These are phyloP conservation scores for Fusarium sp. DNA, from an alignment of 2,329 filamentous ascomycete genomes.

Conservation along the genomic window DNA sequence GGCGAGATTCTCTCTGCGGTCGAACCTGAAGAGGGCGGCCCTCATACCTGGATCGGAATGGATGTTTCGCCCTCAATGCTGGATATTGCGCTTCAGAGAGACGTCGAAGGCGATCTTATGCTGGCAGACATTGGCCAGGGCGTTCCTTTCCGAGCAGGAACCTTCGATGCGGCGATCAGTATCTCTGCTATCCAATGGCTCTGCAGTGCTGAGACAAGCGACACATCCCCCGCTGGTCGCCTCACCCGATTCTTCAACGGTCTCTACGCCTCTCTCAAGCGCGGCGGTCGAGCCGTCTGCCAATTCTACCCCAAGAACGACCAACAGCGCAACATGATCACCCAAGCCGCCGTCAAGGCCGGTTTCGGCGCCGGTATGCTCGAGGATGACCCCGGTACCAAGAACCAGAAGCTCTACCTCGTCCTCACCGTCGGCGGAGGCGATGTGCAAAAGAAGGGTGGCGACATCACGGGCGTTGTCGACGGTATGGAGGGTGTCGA, in stretches of 20 bases:
- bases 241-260: constrained; percentile 92
- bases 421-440: constrained; percentile 87
- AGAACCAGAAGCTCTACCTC: constrained; percentile 96
- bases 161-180: constrained; percentile 94
- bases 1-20: constrained; percentile 91
- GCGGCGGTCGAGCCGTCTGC: constrained; percentile 91
- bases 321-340: constrained; percentile 91
- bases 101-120: constrained; percentile 93
- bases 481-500: constrained; percentile 90
- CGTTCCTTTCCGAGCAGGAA: constrained; percentile 90
- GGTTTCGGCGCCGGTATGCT: constrained; percentile 95
- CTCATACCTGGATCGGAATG: constrained; percentile 97
- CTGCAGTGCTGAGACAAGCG: constrained; percentile 92
- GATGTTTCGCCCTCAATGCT: constrained; percentile 97
- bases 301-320: constrained; percentile 99
- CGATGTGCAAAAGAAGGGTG: constrained; percentile 63
- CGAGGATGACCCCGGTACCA: constrained; percentile 95
- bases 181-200: constrained; percentile 99
- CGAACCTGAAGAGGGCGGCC: constrained; percentile 77
- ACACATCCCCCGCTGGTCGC: constrained; percentile 83
- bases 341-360: constrained; percentile 87
- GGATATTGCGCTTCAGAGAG: constrained; percentile 90
- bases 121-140: constrained; percentile 96
- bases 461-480: constrained; percentile 92
- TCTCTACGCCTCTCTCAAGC: constrained; percentile 83